These are phyloP conservation scores for Phytopythium mirpurense DNA, from an alignment of 352 stramenopile genomes.

Conservation along the genomic window DNA sequence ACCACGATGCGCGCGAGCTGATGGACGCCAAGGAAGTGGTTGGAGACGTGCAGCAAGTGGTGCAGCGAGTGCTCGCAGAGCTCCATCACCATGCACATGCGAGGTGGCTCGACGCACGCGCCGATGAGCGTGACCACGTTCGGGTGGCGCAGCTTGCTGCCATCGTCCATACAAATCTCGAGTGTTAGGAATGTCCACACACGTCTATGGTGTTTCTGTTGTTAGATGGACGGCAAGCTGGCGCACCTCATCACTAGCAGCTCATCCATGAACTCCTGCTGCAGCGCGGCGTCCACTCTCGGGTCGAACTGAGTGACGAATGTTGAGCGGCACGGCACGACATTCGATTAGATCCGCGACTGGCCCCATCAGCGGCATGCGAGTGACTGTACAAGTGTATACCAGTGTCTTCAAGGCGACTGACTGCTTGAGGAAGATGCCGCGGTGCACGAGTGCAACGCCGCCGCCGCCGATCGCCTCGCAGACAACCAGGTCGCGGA, in stretches of 20 bases:
- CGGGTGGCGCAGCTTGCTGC: conserved; percentile 56
- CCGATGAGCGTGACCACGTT: conserved; percentile 78
- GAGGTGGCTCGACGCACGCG: conserved; percentile 64
- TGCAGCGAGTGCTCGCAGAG: conserved; percentile 66
- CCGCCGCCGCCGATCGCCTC: conserved; percentile 86
- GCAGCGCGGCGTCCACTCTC: conserved; percentile 76
- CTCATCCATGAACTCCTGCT: conserved; percentile 92
- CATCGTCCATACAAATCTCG: not conserved
- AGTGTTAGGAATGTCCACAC: too few relatives aligned
- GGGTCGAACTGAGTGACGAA: conserved; percentile 62
- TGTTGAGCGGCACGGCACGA: not conserved
- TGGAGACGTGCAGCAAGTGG: conserved; percentile 52
- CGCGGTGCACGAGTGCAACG: conserved; percentile 87
- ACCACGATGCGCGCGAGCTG: conserved; percentile 50
- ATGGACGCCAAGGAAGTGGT: conserved; percentile 44
- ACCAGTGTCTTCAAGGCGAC: conserved; percentile 90
- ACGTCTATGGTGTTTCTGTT: too few relatives aligned
- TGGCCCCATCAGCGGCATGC: not conserved
- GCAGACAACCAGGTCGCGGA: conserved; percentile 74
- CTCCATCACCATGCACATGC: conserved; percentile 82
- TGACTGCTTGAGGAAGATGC: conserved; percentile 55
- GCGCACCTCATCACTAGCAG: conserved; percentile 84
- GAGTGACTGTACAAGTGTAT: conserved; percentile 23
- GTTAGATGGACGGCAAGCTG: not conserved
- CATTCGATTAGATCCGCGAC: not conserved